Evolutionary conservation across 352 stramenopile genomes (phyloP).

Genomic region (Albugo candida): DNA sequence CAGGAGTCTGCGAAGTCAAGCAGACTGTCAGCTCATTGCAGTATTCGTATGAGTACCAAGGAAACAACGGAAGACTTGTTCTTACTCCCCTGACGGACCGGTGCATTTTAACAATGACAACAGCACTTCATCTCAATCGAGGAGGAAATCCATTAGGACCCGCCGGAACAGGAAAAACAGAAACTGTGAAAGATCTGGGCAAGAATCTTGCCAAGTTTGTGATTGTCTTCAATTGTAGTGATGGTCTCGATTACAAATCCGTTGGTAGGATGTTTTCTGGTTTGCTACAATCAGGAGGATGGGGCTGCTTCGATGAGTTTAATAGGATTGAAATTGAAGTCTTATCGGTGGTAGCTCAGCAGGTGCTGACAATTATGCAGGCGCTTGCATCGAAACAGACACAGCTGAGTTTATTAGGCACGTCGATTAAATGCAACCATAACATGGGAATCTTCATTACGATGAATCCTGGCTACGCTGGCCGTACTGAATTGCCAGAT

Average conservation of each 20-base stretch:
- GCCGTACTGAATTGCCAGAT: conserved; percentile 75
- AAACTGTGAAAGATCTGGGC: conserved; percentile 87
- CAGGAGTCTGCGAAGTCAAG: conserved; percentile 71
- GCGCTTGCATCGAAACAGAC: conserved; percentile 54
- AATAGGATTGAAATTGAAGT: conserved; percentile 94
- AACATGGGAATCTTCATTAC: conserved; percentile 88
- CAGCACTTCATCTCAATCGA: conserved; percentile 79
- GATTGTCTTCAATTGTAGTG: conserved; percentile 90
- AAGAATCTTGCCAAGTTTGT: conserved; percentile 89
- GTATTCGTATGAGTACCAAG: conserved; percentile 76
- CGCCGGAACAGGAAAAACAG: conserved; percentile 85
- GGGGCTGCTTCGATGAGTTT: conserved; percentile 92
- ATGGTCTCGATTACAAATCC: conserved; percentile 88
- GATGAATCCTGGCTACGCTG: conserved; percentile 84
- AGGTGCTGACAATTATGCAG: conserved; percentile 82
- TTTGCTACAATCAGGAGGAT: conserved; percentile 82
- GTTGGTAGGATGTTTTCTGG: conserved; percentile 86
- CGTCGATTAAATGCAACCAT: conserved; percentile 67
- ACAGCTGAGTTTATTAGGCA: conserved; percentile 70
- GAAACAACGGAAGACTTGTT: conserved; percentile 78
- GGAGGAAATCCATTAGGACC: conserved; percentile 83
- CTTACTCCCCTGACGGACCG: conserved; percentile 86
- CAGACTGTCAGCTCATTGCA: conserved; percentile 71
- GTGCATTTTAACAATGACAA: conserved; percentile 87
- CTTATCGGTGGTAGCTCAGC: conserved; percentile 83